Evolutionary conservation across 805 yeast species (phyloP), one percentile per base, ranked within the genome.

Genomic region (Zygosaccharomyces lentus): DNA sequence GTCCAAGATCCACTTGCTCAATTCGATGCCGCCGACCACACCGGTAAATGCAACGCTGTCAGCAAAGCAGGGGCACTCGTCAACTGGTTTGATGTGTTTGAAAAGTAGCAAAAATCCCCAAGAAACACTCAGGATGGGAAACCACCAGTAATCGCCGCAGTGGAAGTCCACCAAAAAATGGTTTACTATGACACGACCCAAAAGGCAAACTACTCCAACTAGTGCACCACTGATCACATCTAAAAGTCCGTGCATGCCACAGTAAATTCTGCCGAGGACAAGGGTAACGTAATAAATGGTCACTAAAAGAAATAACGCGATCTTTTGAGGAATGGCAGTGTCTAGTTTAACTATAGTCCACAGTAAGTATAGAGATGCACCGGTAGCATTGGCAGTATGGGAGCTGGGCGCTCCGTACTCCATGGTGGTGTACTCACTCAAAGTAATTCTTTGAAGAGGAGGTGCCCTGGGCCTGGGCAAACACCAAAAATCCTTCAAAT

Each of bases 321-420:
- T 25, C 5, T 47, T 43, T 29, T 36, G 37, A 24, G 24, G n/a
- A 19, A 38, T 17, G 24, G 34, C 27, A 13, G 26, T 38, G 26
- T 38, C 27, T 6, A 26, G 23, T 27, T 15, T 25, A 1, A 34
- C 32, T 3, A 62, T 56, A 13, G 57, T 53, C 39, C 54, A 58
- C 2, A 70, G 45, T 25, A 80, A 48, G 23, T 83, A 67, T 23
- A 87, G 56, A 0, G 87, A 77, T 2, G 87, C 95, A 0, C 87
- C 84, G 0, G 95, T 81, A 4, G 97, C 96, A 65, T 91, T 93
- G 27, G 97, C 95, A n/a, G 91, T 76, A 64, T 91, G 99, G 3
- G 95, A 83, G 34, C 89, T 80, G 0, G 98, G 99, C 56, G 90
- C 88, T 3, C 99, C 99, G 64, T 91, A 91, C 64, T 91, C 99